Evolutionary conservation across 2,329 filamentous ascomycete species (phyloP), one percentile per base, ranked within the genome.

Genomic region (Ramularia collo-cygni): DNA sequence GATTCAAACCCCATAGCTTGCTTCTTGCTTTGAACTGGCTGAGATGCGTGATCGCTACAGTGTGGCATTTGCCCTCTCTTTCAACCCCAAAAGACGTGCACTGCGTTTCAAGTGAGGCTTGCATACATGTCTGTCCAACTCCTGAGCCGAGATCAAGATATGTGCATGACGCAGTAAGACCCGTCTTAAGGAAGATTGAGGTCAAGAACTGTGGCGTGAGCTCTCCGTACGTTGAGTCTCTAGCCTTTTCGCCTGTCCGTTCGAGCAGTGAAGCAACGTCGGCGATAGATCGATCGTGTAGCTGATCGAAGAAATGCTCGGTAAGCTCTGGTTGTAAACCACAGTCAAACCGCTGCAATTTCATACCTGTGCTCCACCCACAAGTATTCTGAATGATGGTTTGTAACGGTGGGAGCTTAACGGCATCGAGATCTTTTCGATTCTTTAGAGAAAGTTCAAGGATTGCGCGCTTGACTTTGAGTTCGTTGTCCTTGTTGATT

Each of bases 21-120:
- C 86, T 89, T 24, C 90, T 76, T 10, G 83, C 78, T 42, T 73
- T 71, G 53, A 95, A 94, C 61, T 96, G 90, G 19, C 74, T 71
- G 47, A 83, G 74, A 62, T 95, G 89, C 17, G 77, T 73, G 16
- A 83, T 76, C 4, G 85, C 90, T 28, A 95, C 74, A 38, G 80
- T 79, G 65, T 83, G 87, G 1, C 87, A 85, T 44, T 90, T 90
- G 42, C 83, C 75, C 85, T 94, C 93, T 71, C 92, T 85, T 63
- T 96, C 90, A 55, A 89, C 94, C 13, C 90, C 90, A 81, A 86
- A 94, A 60, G 83, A 88, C 59, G 93, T 85, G 61, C 87, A 94
- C 10, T 90, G 90, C 37, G 89, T 81, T 62, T 96, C 85, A 15
- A 96, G 74, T 0, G 90, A 88, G 1, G 89, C 86, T 62, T 96